Percentiles rank a stretch among this genome's conserved stretches.
phyloP scores from a whole-genome alignment of 257 asterid genomes.

The Scutellaria minor region DNA sequence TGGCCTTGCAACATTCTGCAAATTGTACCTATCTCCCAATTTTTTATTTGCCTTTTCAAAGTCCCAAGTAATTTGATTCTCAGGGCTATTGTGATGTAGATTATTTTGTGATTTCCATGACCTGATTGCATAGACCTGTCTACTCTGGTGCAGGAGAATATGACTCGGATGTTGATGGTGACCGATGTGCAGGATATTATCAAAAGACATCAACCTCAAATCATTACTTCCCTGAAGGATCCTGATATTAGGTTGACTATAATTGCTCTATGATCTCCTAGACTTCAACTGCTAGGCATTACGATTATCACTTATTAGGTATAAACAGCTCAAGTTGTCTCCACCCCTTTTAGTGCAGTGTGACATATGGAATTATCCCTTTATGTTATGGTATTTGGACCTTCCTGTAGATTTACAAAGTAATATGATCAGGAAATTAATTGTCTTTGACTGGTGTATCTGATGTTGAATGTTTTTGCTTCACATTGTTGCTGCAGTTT shows the following conservation, averaged over 20 bases:
- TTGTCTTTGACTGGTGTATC: background rate
- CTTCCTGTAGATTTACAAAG: background rate
- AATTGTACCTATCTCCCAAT: background rate
- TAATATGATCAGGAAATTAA: background rate
- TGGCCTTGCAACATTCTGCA: constrained; percentile 9
- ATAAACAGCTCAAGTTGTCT: constrained; percentile 23
- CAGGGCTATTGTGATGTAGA: constrained; percentile 11
- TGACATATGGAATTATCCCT: constrained; percentile 12
- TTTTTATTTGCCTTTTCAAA: background rate
- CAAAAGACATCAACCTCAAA: constrained; percentile 91
- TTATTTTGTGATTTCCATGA: background rate
- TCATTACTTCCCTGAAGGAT: constrained; percentile 81
- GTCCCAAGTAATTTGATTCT: constrained; percentile 5
- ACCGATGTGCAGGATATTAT: constrained; percentile 85
- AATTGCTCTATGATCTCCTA: constrained; percentile 28
- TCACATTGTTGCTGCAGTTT: background rate
- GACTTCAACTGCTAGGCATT: constrained; percentile 20
- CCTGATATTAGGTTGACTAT: constrained; percentile 80
- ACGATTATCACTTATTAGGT: background rate
- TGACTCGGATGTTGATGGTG: constrained; percentile 93
- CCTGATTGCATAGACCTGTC: constrained; percentile 22
- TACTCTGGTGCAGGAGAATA: constrained; percentile 69
- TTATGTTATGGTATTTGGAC: background rate
- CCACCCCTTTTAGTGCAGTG: constrained; percentile 19
- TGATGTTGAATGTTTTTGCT: background rate